Base-by-base conservation (phyloP, 768 basidiomycete genomes). In the Gyrodon lividus region DNA sequence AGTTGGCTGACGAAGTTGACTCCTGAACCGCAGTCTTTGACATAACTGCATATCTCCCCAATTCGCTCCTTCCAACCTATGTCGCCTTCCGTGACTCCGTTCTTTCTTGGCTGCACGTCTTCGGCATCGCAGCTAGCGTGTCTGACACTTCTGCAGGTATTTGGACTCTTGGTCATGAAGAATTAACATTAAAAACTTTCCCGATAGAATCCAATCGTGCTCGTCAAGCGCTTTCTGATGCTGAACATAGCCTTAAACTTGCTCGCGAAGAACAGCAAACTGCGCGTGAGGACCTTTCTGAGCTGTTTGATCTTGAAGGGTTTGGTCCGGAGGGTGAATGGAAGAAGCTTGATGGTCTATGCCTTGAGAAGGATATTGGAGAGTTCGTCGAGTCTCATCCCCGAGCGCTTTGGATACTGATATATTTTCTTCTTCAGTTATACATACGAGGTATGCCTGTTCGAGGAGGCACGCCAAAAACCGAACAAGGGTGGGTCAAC, bases 401-500 rank as follows among this genome's bases (percentile, higher is more conserved):
- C 19, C 22, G 19, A 23, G 28, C n/a, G 3, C 1, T 16, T 16
- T 16, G 5, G 22, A 40, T 56, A 37, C 51, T 64, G 34, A 68
- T 28, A 14, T 4, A 20, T 10, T 8, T 30, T 44, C 6, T 16
- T 26, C 40, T 49, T 5, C 43, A 97, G 94, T 56, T 98, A 98
- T 69, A 91, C 85, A 6, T 99, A 99, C 65, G 89, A 94, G 65
- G 77, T 98, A 7, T 98, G 96, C 72, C 77, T 97, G 59, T 98
- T 99, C 60, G 80, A 85, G 4, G 84, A 89, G 60, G 92, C 89
- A 2, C 87, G 77, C 47, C 97, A 99, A 70, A 96, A 87, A 69
- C 86, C 90, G 8, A 87, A 87, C 63, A 80, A 85, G 46, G 91
- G 92, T 43, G 88, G 91, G 16, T 73, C 75, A 31, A 74, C 78